Percentiles rank a stretch among this genome's conserved stretches.
Conservation (phyloP, 2,329 filamentous ascomycete genomes). For the Colletotrichum theobromicola region DNA sequence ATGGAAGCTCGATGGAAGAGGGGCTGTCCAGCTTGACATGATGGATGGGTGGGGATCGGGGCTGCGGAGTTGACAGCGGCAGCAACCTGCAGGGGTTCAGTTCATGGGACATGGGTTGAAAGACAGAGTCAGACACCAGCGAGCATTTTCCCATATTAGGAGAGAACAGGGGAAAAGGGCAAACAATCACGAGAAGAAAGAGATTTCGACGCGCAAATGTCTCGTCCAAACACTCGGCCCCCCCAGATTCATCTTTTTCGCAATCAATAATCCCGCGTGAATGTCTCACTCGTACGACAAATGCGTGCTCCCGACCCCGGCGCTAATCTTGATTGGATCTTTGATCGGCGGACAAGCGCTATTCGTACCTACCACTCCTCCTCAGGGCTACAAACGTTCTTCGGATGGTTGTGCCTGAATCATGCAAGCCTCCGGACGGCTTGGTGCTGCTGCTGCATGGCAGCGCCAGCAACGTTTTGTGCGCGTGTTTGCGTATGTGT, state of each 20-base stretch:
- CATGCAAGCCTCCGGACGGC: neutral
- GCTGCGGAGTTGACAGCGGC: neutral
- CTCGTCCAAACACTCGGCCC: neutral
- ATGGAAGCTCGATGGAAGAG: neutral
- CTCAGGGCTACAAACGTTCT: neutral
- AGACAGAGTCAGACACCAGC: neutral
- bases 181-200: neutral
- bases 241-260: neutral
- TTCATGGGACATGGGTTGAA: neutral
- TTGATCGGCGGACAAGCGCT: neutral
- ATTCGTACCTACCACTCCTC: no score
- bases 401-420: neutral
- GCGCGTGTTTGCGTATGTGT: neutral
- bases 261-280: neutral
- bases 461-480: neutral
- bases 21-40: neutral
- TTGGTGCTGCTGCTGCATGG: neutral
- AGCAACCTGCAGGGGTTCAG: neutral
- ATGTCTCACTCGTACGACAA: conserved; percentile 2
- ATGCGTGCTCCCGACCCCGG: neutral
- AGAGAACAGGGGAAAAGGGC: neutral
- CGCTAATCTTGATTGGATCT: neutral
- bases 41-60: neutral
- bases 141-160: neutral
- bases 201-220: neutral